Evolutionary conservation across 2,329 filamentous ascomycete genomes (phyloP), one percentile per base, ranked within the genome.

Genomic region (Neocatenulostroma microsporum): DNA sequence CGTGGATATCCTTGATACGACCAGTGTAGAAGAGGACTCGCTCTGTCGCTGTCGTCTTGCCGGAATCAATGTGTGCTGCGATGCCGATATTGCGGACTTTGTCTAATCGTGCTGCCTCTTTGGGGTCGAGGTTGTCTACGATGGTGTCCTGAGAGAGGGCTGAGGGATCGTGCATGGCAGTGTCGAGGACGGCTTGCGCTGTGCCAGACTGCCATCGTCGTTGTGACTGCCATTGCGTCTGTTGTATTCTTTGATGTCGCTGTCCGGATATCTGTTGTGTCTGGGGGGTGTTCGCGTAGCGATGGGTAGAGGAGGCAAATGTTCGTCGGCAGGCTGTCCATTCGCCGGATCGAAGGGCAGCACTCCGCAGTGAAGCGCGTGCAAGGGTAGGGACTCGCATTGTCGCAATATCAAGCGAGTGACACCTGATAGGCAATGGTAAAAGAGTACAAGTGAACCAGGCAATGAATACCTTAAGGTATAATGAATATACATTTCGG

Each of bases 1-100:
- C 91, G 69, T 98, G 91, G 55, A 98, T 96, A 20, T 85, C 76
- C 61, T 93, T 93, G 67, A 95, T 95, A 59, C 91, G 82, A 48
- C 91, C 91, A 37, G 91, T 96, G 65, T 98, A 98, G 74, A 88
- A 98, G 39, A 98, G 81, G 29, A 98, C 87, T 62, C 91, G 84
- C 68, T 98, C 91, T 39, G 88, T 96, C 45, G 80, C 84, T 24
- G 91, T 98, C 23, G 91, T 98, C 69, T 98, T 98, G 54, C 91
- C 91, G 57, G 86, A 94, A 69, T 98, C 91, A 61, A 98, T 98
- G 62, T 98, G 91, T 49, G 91, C 91, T 19, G 91, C 91, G 69
- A 98, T 98, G 66, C 91, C 91, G 63, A 98, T 98, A 62, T 98
- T 98, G 47, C 91, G 79, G 41, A 96, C 84, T 66, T 75, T 78